Evolutionary conservation across 495 filamentous ascomycete species (phyloP).

Genomic region (Rostrohypoxylon terebratum): DNA sequence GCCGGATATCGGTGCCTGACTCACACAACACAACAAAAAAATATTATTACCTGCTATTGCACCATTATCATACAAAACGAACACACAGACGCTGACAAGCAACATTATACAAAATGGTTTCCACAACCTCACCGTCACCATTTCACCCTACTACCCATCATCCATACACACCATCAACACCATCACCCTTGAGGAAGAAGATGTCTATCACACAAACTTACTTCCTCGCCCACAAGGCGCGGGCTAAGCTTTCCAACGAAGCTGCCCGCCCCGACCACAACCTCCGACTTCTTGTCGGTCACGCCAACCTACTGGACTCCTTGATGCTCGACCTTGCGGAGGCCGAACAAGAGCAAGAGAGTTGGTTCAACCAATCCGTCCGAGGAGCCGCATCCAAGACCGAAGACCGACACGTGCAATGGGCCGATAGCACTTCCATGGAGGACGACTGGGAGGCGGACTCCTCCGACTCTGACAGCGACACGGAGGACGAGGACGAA

Average conservation of each 20-base stretch:
- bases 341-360: constrained; percentile 95
- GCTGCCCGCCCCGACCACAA: constrained; percentile 92
- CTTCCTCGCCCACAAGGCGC: constrained; percentile 95
- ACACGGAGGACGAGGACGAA: constrained; percentile 61
- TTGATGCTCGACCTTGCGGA: constrained; percentile 96
- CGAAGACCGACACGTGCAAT: constrained; percentile 80
- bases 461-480: constrained; percentile 70
- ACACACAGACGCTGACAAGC: constrained; percentile 22
- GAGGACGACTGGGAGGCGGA: constrained; percentile 78
- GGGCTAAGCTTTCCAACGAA: constrained; percentile 92
- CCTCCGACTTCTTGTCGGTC: constrained; percentile 90
- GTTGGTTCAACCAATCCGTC: constrained; percentile 97
- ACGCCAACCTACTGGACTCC: constrained; percentile 97
- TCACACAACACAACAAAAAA: constrained; percentile 50
- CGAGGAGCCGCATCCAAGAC: constrained; percentile 72
- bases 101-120: constrained; percentile 50
- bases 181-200: constrained; percentile 55
- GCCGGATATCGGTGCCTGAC: constrained; percentile 52
- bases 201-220: constrained; percentile 98
- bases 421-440: constrained; percentile 81
- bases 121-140: constrained; percentile 43
- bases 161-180: constrained; percentile 41
- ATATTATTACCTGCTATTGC: constrained; percentile 44
- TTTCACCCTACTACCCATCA: constrained; percentile 42
- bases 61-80: constrained; percentile 40